Evolutionary conservation across 208 protist species (phyloP), one percentile per base, ranked within the genome.

Genomic region (Acanthamoeba triangularis): DNA sequence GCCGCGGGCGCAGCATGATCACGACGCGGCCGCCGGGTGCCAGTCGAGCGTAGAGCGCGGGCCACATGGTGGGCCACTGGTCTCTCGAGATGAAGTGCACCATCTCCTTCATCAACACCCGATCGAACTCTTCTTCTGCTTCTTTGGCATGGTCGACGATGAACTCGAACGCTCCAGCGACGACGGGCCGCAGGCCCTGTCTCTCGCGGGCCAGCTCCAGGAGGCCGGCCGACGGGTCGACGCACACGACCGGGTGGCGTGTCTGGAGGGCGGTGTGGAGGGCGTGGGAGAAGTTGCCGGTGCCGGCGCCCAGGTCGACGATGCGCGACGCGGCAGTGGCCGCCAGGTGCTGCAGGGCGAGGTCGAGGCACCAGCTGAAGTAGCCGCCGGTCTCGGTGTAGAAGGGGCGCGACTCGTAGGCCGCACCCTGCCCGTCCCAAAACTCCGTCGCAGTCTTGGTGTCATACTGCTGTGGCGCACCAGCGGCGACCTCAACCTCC

Each of bases 91-190:
- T 80, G 72, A 80, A 80, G 72, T 80, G 72, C 14, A 80, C 72
- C 72, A 80, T 80, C 72, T 80, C 72, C 72, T 80, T 80, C 72
- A 80, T 80, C 35, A 80, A 35, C 33, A 80, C 72, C 2, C 72
- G 37, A n/a, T 80, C 72, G 37, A 80, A 80, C 72, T 25, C 72
- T 0, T 11, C 18, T 54, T 54, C 13, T 18, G 2, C 49, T 54
- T 10, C 49, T 1, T 18, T 20, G 1, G 3, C 49, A 20, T 41
- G 35, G 72, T 33, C 35, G 20, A 80, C 72, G 20, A 80, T 18
- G 72, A 80, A 80, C 72, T 80, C 72, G 41, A 49, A 80, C 4
- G 72, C 72, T 35, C 72, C 72, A 18, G 28, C 4, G 41, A 80
- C 72, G 7, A 80, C 72, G 18, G 30, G 72, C 7, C 30, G 30